Evolutionary conservation across 805 yeast species (phyloP).

Genomic region (Monosporozyma unispora): DNA sequence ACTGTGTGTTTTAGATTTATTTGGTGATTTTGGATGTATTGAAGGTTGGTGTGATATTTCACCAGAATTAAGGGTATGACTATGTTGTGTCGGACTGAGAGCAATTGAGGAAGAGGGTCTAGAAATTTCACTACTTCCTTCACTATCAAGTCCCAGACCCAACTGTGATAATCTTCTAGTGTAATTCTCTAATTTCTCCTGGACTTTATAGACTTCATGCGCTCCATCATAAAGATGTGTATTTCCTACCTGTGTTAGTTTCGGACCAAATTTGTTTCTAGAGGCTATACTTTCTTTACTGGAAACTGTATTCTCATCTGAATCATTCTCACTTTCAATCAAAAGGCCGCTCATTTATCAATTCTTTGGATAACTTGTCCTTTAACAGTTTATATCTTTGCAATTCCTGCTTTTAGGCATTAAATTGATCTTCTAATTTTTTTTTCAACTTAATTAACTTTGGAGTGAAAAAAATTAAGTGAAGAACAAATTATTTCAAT

Average conservation of each 20-base stretch:
- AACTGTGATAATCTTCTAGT: slow-evolving; percentile 20
- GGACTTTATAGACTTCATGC: slow-evolving; percentile 8
- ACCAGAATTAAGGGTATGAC: background rate
- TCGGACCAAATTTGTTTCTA: background rate
- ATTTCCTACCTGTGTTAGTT: background rate
- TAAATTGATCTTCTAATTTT: background rate
- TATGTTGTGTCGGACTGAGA: background rate
- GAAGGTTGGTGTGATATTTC: background rate
- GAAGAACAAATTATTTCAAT: background rate
- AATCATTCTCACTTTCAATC: slow-evolving; percentile 26
- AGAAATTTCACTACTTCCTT: slow-evolving; percentile 3
- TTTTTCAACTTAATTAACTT: background rate
- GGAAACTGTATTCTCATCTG: slow-evolving; percentile 3
- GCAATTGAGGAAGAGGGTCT: background rate
- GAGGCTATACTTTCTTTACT: background rate
- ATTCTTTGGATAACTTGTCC: background rate
- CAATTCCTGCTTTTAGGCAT: background rate
- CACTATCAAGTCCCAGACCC: slow-evolving; percentile 17
- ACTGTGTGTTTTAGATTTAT: background rate
- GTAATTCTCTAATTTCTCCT: slow-evolving; percentile 19
- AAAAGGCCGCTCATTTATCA: slow-evolving; percentile 21
- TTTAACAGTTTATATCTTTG: background rate
- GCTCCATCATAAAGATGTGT: background rate
- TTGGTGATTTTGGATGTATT: background rate
- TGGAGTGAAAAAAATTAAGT: background rate